Conservation (phyloP, 2,329 filamentous ascomycete species). For the Alternaria alternata region DNA sequence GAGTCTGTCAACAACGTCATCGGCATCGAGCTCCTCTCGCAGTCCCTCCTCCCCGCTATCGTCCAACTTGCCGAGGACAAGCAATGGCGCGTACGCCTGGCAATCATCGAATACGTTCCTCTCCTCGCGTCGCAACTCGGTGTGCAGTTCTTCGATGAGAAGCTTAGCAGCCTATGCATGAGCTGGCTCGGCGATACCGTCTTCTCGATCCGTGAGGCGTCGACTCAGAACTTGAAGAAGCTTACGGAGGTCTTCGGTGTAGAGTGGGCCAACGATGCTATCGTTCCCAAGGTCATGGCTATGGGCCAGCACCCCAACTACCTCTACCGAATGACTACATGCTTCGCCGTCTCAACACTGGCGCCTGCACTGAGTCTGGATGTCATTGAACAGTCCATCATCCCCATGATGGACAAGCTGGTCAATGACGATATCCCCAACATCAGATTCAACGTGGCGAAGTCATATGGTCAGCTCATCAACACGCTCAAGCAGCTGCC, state of each 20-base stretch:
- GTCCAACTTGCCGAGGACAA: slow-evolving; percentile 98
- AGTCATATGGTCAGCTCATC: slow-evolving; percentile 92
- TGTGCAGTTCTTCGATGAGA: slow-evolving; percentile 98
- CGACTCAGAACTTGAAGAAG: slow-evolving; percentile 97
- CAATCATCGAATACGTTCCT: slow-evolving; percentile 99
- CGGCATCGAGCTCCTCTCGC: slow-evolving; percentile 94
- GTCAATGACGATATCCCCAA: slow-evolving; percentile 96
- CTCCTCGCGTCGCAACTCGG: slow-evolving; percentile 94
- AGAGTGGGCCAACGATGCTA: slow-evolving; percentile 95
- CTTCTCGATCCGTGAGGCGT: slow-evolving; percentile 97
- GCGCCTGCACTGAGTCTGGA: slow-evolving; percentile 91
- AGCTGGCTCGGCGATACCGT: slow-evolving; percentile 98
- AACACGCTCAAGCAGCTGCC: slow-evolving; percentile 91
- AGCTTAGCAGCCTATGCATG: slow-evolving; percentile 95
- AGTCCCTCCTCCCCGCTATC: slow-evolving; percentile 95
- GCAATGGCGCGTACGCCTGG: slow-evolving; percentile 96
- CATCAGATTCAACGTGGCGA: slow-evolving; percentile 99
- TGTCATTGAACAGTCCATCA: slow-evolving; percentile 90
- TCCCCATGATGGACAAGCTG: slow-evolving; percentile 95
- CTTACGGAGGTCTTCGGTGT: slow-evolving; percentile 98
- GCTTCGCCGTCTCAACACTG: slow-evolving; percentile 96
- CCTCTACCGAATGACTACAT: slow-evolving; percentile 99
- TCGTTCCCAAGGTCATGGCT: slow-evolving; percentile 97
- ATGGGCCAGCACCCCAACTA: slow-evolving; percentile 99
- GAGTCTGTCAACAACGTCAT: slow-evolving; percentile 99